Evolutionary conservation across 306 rosid genomes (phyloP).

Genomic region (Erythrophleum fordii): DNA sequence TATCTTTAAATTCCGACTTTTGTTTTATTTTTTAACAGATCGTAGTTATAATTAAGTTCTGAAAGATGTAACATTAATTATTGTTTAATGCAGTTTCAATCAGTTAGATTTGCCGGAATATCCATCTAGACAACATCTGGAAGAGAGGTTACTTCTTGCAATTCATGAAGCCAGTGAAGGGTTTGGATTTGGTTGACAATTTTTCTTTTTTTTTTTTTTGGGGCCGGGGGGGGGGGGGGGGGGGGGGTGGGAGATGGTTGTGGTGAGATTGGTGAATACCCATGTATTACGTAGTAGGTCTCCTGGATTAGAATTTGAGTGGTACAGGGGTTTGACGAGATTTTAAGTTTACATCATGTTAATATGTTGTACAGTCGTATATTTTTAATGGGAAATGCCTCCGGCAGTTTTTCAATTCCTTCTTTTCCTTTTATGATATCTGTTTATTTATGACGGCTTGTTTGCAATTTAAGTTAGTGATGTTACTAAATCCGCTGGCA

Average conservation of each 20-base stretch:
- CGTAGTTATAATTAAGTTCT: background rate
- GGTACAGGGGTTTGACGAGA: constrained; percentile 54
- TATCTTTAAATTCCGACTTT: background rate
- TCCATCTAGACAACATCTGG: constrained; percentile 73
- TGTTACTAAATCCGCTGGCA: background rate
- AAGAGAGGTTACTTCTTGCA: constrained; percentile 72
- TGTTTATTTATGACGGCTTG: background rate
- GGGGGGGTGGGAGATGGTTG: background rate
- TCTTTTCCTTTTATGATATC: background rate
- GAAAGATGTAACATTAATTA: background rate
- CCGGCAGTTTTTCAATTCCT: constrained; percentile 66
- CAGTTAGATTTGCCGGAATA: constrained; percentile 79
- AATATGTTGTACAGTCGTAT: constrained; percentile 82
- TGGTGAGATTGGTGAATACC: constrained; percentile 16
- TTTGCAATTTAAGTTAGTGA: background rate
- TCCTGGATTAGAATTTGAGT: constrained; percentile 48
- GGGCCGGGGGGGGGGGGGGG: background rate
- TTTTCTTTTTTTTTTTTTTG: background rate
- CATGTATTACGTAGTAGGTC: constrained; percentile 55
- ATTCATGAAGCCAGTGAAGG: constrained; percentile 79
- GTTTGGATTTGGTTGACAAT: constrained; percentile 65
- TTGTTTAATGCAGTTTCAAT: constrained; percentile 63
- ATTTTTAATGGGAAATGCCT: constrained; percentile 74
- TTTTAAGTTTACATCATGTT: constrained; percentile 58
- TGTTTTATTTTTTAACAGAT: background rate